phyloP scores from a whole-genome alignment of 1,284 basidiomycete species.

The Salmacisia buchloeana region DNA sequence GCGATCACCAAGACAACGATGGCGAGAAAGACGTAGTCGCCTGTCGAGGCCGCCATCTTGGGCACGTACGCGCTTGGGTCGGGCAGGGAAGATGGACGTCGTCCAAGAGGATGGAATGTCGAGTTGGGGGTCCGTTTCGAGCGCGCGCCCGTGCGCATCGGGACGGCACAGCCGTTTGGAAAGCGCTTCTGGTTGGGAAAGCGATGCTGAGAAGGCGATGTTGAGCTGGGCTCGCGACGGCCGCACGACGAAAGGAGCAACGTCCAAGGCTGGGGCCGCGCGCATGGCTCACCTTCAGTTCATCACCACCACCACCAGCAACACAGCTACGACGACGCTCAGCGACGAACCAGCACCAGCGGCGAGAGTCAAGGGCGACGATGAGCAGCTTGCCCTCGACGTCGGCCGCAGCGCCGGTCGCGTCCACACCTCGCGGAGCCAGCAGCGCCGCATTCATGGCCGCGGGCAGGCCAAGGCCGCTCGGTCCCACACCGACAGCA shows the following conservation, averaged over 20 bases:
- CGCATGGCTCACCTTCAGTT: too few relatives aligned
- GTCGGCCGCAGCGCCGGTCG: background rate
- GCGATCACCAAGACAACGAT: constrained; percentile 4
- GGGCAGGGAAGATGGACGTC: background rate
- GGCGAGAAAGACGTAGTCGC: constrained; percentile 7
- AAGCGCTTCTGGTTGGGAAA: too few relatives aligned
- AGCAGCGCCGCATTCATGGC: background rate
- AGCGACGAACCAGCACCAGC: too few relatives aligned
- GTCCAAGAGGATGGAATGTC: background rate
- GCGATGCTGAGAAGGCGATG: too few relatives aligned
- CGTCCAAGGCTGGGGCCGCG: too few relatives aligned
- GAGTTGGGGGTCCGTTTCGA: background rate
- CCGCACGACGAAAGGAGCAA: too few relatives aligned
- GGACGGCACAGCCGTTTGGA: too few relatives aligned
- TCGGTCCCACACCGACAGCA: background rate
- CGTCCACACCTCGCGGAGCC: background rate
- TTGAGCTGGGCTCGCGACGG: too few relatives aligned
- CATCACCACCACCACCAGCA: too few relatives aligned
- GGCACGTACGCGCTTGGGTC: background rate
- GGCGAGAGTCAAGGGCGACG: too few relatives aligned
- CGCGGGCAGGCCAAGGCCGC: background rate
- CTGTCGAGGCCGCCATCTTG: background rate
- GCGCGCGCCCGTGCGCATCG: background rate
- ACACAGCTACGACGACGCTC: too few relatives aligned
- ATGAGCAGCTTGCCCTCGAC: background rate